These are phyloP conservation scores for Cornus suecica DNA, from an alignment of 148 eudicot genomes.

Conservation along the genomic window DNA sequence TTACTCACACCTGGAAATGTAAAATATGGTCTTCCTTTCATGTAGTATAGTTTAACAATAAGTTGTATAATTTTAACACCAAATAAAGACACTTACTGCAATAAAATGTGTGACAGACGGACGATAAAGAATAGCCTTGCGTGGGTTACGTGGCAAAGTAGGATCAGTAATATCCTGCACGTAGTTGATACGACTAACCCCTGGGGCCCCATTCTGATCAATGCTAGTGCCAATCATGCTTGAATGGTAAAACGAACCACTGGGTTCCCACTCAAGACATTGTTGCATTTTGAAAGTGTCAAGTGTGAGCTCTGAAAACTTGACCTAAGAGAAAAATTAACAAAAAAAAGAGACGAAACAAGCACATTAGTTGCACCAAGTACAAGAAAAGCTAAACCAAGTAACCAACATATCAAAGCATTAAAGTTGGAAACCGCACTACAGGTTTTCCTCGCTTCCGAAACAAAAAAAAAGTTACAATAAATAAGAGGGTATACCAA, in stretches of 20 bases:
- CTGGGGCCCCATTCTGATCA: slow-evolving; percentile 56
- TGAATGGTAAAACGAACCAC: slow-evolving; percentile 75
- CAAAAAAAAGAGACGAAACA: background rate
- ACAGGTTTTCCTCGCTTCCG: background rate
- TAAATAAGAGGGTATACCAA: slow-evolving; percentile 23
- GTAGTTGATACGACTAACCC: slow-evolving; percentile 38
- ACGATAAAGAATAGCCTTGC: slow-evolving; percentile 80
- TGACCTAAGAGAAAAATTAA: slow-evolving; percentile 46
- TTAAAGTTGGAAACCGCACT: background rate
- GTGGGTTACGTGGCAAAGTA: slow-evolving; percentile 84
- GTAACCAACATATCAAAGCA: background rate
- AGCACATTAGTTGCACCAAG: background rate
- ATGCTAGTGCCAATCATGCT: slow-evolving; percentile 29
- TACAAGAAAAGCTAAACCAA: background rate
- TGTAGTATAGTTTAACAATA: background rate
- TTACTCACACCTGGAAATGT: background rate
- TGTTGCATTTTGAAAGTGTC: slow-evolving; percentile 90
- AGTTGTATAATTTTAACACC: too few species aligned
- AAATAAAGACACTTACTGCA: slow-evolving; percentile 54
- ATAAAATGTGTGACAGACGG: slow-evolving; percentile 70
- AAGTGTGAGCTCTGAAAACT: slow-evolving; percentile 80
- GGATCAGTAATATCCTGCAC: slow-evolving; percentile 75
- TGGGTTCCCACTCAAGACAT: slow-evolving; percentile 92
- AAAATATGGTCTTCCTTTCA: background rate
- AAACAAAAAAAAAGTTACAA: background rate